A percentile compares a stretch with the other conserved stretches of the same genome.
phyloP scores from a whole-genome alignment of 495 filamentous ascomycete genomes.

The Staphylotrichum tortipilum region DNA sequence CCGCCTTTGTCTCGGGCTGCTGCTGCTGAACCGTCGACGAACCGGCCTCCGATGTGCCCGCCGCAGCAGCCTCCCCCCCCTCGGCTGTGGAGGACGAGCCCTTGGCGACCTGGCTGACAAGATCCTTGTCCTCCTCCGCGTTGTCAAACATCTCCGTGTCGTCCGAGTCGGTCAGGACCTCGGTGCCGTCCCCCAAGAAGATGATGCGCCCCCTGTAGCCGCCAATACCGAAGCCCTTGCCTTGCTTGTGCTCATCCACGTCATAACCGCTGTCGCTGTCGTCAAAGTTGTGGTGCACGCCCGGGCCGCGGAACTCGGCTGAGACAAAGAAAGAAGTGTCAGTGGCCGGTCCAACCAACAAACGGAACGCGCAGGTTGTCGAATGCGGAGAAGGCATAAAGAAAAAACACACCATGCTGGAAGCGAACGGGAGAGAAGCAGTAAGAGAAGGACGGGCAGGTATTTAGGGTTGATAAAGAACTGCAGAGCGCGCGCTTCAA shows the following conservation, averaged over 20 bases:
- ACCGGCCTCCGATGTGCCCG: not conserved
- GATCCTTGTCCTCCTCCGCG: slow-evolving; percentile 74
- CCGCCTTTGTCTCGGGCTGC: slow-evolving; percentile 1
- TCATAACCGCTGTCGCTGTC: slow-evolving; percentile 92
- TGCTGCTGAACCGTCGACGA: not conserved
- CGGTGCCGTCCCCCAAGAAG: slow-evolving; percentile 86
- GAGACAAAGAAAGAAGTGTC: slow-evolving; percentile 22
- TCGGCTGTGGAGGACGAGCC: slow-evolving; percentile 14
- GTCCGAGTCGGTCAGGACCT: slow-evolving; percentile 74
- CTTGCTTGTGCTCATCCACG: slow-evolving; percentile 55
- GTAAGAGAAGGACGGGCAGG: not conserved
- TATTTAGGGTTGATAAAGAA: slow-evolving; percentile 7
- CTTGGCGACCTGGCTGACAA: slow-evolving; percentile 46
- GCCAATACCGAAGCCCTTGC: slow-evolving; percentile 46
- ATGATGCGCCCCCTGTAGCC: slow-evolving; percentile 75
- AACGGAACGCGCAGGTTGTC: not conserved
- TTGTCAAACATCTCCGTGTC: slow-evolving; percentile 91
- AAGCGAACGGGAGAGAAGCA: not conserved
- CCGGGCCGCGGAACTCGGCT: slow-evolving; percentile 96
- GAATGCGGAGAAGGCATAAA: not conserved
- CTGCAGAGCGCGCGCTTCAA: slow-evolving; percentile 10
- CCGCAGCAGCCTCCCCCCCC: not conserved
- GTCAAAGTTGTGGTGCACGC: slow-evolving; percentile 81
- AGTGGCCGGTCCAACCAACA: slow-evolving; percentile 10
- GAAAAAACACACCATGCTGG: not conserved